Base-by-base conservation (phyloP, 306 rosid species). In the Sechiopsis laciniata region DNA sequence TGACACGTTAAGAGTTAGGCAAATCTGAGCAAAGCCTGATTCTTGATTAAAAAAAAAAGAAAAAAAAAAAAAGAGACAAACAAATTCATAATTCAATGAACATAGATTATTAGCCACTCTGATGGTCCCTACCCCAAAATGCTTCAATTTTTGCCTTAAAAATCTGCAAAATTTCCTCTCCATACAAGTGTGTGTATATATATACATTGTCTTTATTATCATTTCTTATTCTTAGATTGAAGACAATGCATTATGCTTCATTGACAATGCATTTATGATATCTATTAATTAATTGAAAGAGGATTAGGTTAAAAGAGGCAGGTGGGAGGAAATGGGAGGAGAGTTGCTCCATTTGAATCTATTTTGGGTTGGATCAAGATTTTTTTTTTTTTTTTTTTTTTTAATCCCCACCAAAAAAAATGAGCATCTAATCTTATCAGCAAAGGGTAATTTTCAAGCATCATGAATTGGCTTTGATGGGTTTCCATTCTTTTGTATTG, bases 111-210 rank as follows among this genome's bases (percentile, higher is more conserved):
- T 32, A 32, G 37, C 5, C 37, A 32, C 5, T 26, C 32, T 26
- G 14, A 46, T 68, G 73, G 73, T 68, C 73, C 73, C 73, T 68
- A 68, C 69, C 14, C 37, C 37, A n/a, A 66, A 68, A 45, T 68
- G 71, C 29, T 40, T 40, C 71, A 65, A 65, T 3, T 3, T 63
- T 35, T 1, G 24, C 70, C 70, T 8, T 0, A 35, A 35, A n/a
- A 35, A 63, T 19, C 10, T 42, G 26, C 32, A 42, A 65, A 8
- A 20, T 19, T 20, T 35, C 37, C 17, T 67, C 55, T 67, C 72
- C 72, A 67, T 62, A 62, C 68, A 62, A 6, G 48, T 62, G 68
- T 29, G 6, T 29, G 68, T 12, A 0, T 7, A 2, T 10, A 10
- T 10, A 11, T 10, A 4, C n/a, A 7, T 37, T 66, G 15, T 63